Base-by-base conservation (phyloP, 306 rosid genomes). In the Castanospermum australe region DNA sequence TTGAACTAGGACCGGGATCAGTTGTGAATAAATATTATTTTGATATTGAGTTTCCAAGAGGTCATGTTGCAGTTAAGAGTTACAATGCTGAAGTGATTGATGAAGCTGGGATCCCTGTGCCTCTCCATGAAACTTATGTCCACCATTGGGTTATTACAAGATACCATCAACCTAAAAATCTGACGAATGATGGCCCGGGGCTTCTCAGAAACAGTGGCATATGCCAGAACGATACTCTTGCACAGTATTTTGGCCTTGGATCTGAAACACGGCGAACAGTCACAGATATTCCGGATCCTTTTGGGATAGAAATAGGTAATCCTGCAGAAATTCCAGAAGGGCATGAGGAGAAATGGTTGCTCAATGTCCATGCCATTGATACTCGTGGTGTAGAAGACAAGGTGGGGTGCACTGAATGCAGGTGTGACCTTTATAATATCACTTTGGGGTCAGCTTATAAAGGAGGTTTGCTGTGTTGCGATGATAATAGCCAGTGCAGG, bases 311-410 rank as follows among this genome's bases (percentile, higher is more conserved):
- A 63, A 44, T 79, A 64, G 92, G 94, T 5, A 84, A 90, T 80
- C 83, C 82, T 13, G 74, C 55, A 5, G 76, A 80, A 30, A 54
- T 84, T 62, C 91, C 92, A 41, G 52, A 57, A 2, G 92, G 89
- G 5, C 86, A 77, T 52, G 88, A 90, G 78, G 90, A 90, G 82
- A 64, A 74, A 39, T 90, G 92, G 94, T 0, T 84, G 20, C 86
- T 88, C 33, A 88, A 90, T n/a, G 79, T 90, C 6, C 94, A 90
- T 30, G 94, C 85, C 0, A 88, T 90, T 25, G 94, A 90, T 73
- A 90, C 94, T 1, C 59, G 92, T 2, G 94, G 90, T 0, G 85
- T 70, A 0, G 88, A 52, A 45, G 86, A 88, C 24, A 68, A 36
- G 45, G 4, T 82, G 81, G 92, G 92, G 15, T 90, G 94, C 57